phyloP scores from a whole-genome alignment of 768 basidiomycete genomes.

The Agaricus blazei region DNA sequence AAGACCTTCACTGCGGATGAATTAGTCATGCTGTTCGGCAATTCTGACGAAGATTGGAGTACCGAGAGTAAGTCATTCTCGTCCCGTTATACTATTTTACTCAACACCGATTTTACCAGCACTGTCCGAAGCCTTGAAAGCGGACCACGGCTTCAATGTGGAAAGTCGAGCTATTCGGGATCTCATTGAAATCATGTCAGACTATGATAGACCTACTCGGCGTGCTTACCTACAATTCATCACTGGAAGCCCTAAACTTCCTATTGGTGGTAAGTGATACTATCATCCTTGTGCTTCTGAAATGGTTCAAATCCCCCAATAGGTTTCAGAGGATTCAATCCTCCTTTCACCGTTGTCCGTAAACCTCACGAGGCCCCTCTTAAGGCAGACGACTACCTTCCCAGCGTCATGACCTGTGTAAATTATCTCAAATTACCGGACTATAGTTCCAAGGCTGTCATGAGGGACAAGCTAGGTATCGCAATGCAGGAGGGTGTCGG shows the following conservation, averaged over 20 bases:
- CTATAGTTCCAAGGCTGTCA: constrained; percentile 82
- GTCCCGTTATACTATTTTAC: constrained; percentile 1
- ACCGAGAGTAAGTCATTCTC: constrained; percentile 63
- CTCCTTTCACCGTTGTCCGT: constrained; percentile 91
- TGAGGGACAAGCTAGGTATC: constrained; percentile 75
- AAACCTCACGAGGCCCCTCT: constrained; percentile 93
- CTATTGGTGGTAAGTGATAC: constrained; percentile 76
- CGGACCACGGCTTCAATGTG: constrained; percentile 96
- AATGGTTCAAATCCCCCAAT: neutral
- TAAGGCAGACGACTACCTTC: constrained; percentile 89
- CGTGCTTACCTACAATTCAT: constrained; percentile 95
- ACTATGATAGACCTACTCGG: constrained; percentile 66
- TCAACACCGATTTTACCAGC: constrained; percentile 39
- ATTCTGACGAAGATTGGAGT: constrained; percentile 97
- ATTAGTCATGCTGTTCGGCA: constrained; percentile 93
- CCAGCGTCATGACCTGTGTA: constrained; percentile 98
- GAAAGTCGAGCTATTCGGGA: constrained; percentile 90
- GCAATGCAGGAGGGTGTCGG: constrained; percentile 95
- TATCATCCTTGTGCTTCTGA: neutral
- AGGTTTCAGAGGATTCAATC: constrained; percentile 95
- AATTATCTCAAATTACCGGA: constrained; percentile 96
- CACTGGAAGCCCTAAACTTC: constrained; percentile 94
- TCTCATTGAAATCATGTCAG: constrained; percentile 81
- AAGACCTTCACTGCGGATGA: constrained; percentile 93
- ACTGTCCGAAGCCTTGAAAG: constrained; percentile 85